Evolutionary conservation across 2,329 filamentous ascomycete genomes (phyloP), one percentile per base, ranked within the genome.

Genomic region (Curvularia lunata): DNA sequence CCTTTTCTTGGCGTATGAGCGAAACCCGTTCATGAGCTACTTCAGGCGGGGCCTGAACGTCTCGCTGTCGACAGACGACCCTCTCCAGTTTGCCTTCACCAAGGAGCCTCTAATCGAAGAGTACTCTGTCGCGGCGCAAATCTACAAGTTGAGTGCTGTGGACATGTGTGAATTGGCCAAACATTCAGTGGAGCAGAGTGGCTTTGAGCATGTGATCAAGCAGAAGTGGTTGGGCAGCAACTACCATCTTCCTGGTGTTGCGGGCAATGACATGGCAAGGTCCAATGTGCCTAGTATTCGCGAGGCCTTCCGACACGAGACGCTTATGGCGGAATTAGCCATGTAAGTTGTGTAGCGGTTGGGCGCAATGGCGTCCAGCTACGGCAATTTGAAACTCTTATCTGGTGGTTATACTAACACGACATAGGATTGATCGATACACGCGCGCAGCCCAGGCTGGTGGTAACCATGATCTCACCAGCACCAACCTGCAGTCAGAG

Each of bases 151-250:
- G 38, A 96, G 89, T 71, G 90, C 94, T 0, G 93, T 98, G 4
- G 95, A 99, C 72, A 99, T 99, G 95, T 98, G 95, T 74, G 95
- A 99, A 79, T 79, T 99, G 56, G 95, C 95, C 23, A 97, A 97
- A 79, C 94, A 98, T 75, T 97, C 92, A 9, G 95, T 99, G 40
- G 87, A 89, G 68, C 95, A 99, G 76, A 96, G 92, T 74, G 95
- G 95, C 6, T 99, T 96, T 72, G 95, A 99, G 75, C 83, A 90
- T 68, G 85, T 88, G 12, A 83, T 98, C 70, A 99, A 99, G 79
- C 88, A 93, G 72, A 87, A 92, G 75, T 99, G 94, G 94, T 81
- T 99, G 4, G 95, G 95, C 3, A 81, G 84, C 30, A 86, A 91
- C 63, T 98, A 89, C 74, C 83, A 90, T 71, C 80, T 89, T 38